Conservation (phyloP, 2,329 filamentous ascomycete genomes). For the Amesomyces nigricolor region DNA sequence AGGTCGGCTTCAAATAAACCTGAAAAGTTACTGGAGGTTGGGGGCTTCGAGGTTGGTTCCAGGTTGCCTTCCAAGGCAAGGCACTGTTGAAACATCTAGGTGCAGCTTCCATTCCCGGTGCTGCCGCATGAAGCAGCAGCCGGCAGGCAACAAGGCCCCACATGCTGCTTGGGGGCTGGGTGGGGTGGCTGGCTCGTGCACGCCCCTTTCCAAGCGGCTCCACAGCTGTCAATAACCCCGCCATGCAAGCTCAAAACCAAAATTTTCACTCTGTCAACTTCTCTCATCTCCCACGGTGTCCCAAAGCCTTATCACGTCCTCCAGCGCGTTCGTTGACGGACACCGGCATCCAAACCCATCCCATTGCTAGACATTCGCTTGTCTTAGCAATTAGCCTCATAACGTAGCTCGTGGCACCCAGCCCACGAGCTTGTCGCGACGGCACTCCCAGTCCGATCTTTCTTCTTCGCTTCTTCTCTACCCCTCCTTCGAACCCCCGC, state of each 20-base stretch:
- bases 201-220: too few species aligned
- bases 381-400: slow-evolving; percentile 8
- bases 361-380: slow-evolving; percentile 11
- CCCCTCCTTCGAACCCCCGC: slow-evolving; percentile 39
- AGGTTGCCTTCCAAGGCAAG: neutral
- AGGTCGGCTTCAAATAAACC: too few species aligned
- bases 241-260: too few species aligned
- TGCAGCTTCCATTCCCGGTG: neutral
- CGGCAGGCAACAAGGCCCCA: too few species aligned
- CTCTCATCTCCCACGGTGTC: neutral
- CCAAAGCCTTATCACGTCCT: neutral
- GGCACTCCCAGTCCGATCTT: slow-evolving; percentile 21
- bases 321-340: neutral
- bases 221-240: too few species aligned
- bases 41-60: neutral
- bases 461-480: slow-evolving; percentile 27
- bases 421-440: slow-evolving; percentile 22
- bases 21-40: neutral
- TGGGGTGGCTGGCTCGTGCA: too few species aligned
- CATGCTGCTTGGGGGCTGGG: neutral
- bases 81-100: neutral
- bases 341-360: neutral
- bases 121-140: neutral
- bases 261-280: slow-evolving; percentile 11
- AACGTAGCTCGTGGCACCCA: slow-evolving; percentile 21